A percentile compares a stretch with the other conserved stretches of the same genome.
Conservation (phyloP, 1,284 basidiomycete genomes). For the Heterobasidion occidentale region DNA sequence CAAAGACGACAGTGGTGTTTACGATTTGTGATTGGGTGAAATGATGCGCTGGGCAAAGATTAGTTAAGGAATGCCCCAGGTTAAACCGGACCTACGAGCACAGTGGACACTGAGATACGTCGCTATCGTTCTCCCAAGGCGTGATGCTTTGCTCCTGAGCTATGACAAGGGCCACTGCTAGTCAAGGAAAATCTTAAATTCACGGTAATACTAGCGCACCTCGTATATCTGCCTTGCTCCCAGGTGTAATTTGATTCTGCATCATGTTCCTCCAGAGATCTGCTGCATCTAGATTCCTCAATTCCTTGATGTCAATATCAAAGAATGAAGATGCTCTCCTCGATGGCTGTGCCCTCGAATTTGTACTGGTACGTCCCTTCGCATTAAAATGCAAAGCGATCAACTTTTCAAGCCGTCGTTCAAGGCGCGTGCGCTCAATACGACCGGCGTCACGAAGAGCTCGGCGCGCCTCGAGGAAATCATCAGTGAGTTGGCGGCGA, state of each 20-base stretch:
- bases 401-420: constrained; percentile 79
- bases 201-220: constrained; percentile 27
- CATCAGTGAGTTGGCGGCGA: constrained; percentile 65
- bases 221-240: constrained; percentile 47
- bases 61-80: background rate
- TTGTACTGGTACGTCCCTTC: constrained; percentile 14
- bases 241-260: constrained; percentile 31
- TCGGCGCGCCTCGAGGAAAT: constrained; percentile 60
- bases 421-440: constrained; percentile 74
- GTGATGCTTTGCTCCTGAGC: constrained; percentile 89
- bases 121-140: constrained; percentile 86
- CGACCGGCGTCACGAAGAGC: constrained; percentile 50
- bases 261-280: constrained; percentile 55
- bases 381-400: constrained; percentile 68
- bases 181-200: constrained; percentile 7
- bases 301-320: constrained; percentile 45
- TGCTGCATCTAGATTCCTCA: constrained; percentile 52
- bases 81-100: constrained; percentile 58
- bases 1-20: constrained; percentile 97
- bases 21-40: constrained; percentile 85
- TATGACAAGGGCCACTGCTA: constrained; percentile 20
- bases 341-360: constrained; percentile 16
- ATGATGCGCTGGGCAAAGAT: constrained; percentile 49
- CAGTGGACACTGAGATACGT: constrained; percentile 73
- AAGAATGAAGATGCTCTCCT: constrained; percentile 60